Percentiles rank a stretch among this genome's conserved stretches.
phyloP scores from a whole-genome alignment of 306 rosid genomes.

The Begonia peltatifolia region DNA sequence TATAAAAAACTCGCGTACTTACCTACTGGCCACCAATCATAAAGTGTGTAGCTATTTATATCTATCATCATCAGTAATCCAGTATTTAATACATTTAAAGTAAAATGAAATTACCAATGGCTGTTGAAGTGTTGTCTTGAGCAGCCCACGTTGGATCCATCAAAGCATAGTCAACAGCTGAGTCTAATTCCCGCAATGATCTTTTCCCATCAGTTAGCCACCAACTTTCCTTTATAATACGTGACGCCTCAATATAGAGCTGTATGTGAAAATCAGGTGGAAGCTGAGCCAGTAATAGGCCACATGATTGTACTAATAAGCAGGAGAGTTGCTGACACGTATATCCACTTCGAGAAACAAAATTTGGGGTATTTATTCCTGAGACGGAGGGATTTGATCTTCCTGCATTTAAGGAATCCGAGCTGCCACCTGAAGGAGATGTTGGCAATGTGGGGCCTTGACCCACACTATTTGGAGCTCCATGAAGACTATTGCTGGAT shows the following conservation, averaged over 20 bases:
- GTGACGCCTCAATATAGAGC: slow-evolving; percentile 80
- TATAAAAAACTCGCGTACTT: too few species aligned
- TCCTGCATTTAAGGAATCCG: slow-evolving; percentile 84
- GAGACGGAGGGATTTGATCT: slow-evolving; percentile 73
- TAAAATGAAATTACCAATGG: slow-evolving; percentile 39
- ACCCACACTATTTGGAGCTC: slow-evolving; percentile 61
- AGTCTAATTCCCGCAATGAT: slow-evolving; percentile 67
- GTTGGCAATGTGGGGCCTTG: slow-evolving; percentile 86
- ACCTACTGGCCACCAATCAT: too few species aligned
- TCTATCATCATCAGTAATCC: too few species aligned
- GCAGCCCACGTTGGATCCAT: slow-evolving; percentile 99
- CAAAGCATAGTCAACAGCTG: slow-evolving; percentile 95
- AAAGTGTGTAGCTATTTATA: too few species aligned
- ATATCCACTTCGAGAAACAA: slow-evolving; percentile 93
- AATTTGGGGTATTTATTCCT: slow-evolving; percentile 75
- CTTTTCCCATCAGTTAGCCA: slow-evolving; percentile 83
- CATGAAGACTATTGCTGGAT: slow-evolving; percentile 69
- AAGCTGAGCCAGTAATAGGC: slow-evolving; percentile 88
- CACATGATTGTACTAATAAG: slow-evolving; percentile 94
- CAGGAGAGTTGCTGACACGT: slow-evolving; percentile 89
- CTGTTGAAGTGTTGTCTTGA: slow-evolving; percentile 96
- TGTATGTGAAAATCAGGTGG: slow-evolving; percentile 86
- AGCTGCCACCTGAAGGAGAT: slow-evolving; percentile 97
- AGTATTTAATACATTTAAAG: too few species aligned
- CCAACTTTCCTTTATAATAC: slow-evolving; percentile 90